Conservation (phyloP, 768 basidiomycete genomes). For the Rhizopogon vinicolor region DNA sequence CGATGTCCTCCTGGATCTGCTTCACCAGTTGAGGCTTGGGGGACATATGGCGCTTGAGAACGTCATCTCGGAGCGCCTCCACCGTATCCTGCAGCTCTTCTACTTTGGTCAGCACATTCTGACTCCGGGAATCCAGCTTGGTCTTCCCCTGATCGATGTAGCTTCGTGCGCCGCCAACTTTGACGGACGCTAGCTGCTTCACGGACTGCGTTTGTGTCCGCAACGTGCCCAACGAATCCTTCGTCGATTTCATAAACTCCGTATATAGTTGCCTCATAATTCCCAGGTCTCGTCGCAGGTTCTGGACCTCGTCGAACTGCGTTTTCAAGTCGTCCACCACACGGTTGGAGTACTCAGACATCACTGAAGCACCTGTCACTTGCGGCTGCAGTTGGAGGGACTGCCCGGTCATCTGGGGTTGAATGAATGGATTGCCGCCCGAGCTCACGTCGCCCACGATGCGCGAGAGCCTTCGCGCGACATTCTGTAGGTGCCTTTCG, state of each 20-base stretch:
- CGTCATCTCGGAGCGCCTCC: conserved; percentile 87
- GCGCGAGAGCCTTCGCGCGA: conserved; percentile 71
- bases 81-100: conserved; percentile 92
- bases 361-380: conserved; percentile 68
- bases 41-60: conserved; percentile 80
- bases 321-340: conserved; percentile 81
- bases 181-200: conserved; percentile 76
- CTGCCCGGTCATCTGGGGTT: conserved; percentile 65
- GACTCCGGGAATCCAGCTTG: conserved; percentile 85
- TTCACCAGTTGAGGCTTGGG: conserved; percentile 74
- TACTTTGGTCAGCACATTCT: conserved; percentile 86
- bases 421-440: conserved; percentile 31
- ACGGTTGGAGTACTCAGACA: conserved; percentile 68
- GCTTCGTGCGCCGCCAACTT: conserved; percentile 80
- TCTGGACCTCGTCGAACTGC: conserved; percentile 94
- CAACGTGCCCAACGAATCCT: conserved; percentile 73
- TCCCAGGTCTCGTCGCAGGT: conserved; percentile 87
- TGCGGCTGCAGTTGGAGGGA: conserved; percentile 57
- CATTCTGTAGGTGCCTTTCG: conserved; percentile 67
- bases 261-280: conserved; percentile 93
- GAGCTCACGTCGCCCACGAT: conserved; percentile 48
- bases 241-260: conserved; percentile 90
- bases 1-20: conserved; percentile 67
- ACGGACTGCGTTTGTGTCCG: conserved; percentile 85
- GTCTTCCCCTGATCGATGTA: conserved; percentile 91